A percentile compares a stretch with the other conserved stretches of the same genome.
These are phyloP conservation scores for Hypomontagnella monticulosa DNA, from an alignment of 495 filamentous ascomycete genomes.

Conservation along the genomic window DNA sequence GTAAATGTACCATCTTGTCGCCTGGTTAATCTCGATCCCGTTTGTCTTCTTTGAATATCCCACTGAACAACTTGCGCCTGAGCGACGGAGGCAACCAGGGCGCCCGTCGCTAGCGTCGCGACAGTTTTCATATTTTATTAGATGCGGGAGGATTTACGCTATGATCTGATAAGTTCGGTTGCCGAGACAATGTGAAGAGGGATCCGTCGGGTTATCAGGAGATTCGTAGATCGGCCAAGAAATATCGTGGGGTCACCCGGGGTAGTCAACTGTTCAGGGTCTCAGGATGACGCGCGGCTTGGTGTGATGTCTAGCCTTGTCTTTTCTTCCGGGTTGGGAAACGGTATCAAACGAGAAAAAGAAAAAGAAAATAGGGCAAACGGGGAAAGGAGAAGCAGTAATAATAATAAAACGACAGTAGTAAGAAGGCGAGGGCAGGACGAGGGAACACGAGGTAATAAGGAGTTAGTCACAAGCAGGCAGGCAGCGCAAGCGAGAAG, in stretches of 20 bases:
- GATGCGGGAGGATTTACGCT: not conserved
- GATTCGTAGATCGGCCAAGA: slow-evolving; percentile 11
- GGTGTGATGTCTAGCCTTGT: not conserved
- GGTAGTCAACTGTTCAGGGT: slow-evolving; percentile 21
- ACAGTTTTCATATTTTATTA: slow-evolving; percentile 33
- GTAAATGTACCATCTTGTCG: slow-evolving; percentile 49
- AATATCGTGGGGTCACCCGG: slow-evolving; percentile 20
- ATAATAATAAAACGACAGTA: too few relatives aligned
- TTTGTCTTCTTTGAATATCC: slow-evolving; percentile 48
- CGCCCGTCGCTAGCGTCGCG: slow-evolving; percentile 41
- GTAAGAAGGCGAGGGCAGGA: not conserved
- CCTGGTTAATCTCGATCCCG: slow-evolving; percentile 39
- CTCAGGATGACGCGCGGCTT: slow-evolving; percentile 28
- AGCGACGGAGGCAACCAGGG: slow-evolving; percentile 44
- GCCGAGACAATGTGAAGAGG: not conserved
- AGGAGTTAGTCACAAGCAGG: not conserved
- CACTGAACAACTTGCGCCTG: slow-evolving; percentile 56
- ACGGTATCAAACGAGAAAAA: slow-evolving; percentile 4
- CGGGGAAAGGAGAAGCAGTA: not conserved
- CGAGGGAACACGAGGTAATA: not conserved
- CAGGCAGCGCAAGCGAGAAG: not conserved
- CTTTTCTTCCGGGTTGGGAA: not conserved
- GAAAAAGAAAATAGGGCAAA: not conserved
- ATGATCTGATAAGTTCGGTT: not conserved
- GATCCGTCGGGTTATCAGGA: not conserved